Percentiles rank a stretch among this genome's conserved stretches.
Conservation (phyloP, 2,329 filamentous ascomycete genomes). For the Botryotinia globosa region DNA sequence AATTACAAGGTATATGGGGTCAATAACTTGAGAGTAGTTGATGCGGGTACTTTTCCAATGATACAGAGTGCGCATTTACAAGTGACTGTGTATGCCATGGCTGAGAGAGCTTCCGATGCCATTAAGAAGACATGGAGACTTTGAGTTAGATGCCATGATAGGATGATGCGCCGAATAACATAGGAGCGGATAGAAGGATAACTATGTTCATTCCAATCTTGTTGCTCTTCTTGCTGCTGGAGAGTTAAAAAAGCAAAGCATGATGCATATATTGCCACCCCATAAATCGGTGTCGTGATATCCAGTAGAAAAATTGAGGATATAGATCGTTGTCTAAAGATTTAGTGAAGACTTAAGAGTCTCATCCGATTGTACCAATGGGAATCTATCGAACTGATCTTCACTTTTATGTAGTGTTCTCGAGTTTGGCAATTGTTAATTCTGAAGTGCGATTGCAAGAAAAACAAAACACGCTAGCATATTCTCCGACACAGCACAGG, state of each 20-base stretch:
- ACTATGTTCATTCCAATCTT: neutral
- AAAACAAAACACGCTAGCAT: neutral
- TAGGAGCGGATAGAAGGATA: too few species aligned
- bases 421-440: neutral
- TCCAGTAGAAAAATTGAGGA: neutral
- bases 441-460: neutral
- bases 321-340: neutral
- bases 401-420: neutral
- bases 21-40: constrained; percentile 25
- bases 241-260: neutral
- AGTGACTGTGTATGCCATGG: constrained; percentile 27
- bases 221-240: too few species aligned
- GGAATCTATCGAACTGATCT: neutral
- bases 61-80: constrained; percentile 24
- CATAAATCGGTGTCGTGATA: neutral
- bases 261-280: neutral
- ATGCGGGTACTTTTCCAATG: constrained; percentile 31
- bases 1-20: constrained; percentile 27
- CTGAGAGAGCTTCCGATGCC: constrained; percentile 25
- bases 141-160: neutral
- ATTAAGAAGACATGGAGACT: constrained; percentile 15
- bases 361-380: neutral
- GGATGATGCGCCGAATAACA: neutral
- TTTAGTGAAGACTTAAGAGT: neutral
- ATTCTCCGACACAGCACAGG: neutral